Conservation (phyloP, 2,329 filamentous ascomycete species). For the Teratosphaeria nubilosa region DNA sequence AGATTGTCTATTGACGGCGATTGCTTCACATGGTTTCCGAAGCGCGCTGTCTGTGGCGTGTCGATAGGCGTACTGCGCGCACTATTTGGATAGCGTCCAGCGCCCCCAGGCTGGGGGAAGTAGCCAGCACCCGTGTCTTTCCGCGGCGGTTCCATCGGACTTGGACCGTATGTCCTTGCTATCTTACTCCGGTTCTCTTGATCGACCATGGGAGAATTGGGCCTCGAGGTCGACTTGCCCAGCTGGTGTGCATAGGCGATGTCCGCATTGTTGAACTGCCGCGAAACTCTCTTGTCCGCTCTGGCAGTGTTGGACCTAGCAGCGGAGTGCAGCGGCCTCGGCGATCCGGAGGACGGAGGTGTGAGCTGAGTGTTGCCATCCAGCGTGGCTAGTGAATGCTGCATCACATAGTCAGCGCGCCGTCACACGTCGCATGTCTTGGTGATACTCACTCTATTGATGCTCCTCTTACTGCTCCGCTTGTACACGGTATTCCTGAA, state of each 20-base stretch:
- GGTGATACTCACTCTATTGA: slow-evolving; percentile 57
- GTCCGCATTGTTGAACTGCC: slow-evolving; percentile 30
- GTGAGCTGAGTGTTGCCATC: slow-evolving; percentile 51
- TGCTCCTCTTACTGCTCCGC: slow-evolving; percentile 52
- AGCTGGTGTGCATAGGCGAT: slow-evolving; percentile 1
- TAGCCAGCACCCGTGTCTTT: slow-evolving; percentile 43
- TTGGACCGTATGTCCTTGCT: slow-evolving; percentile 51
- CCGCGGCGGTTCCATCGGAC: slow-evolving; percentile 44
- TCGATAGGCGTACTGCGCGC: slow-evolving; percentile 49
- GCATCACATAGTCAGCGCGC: slow-evolving; percentile 15
- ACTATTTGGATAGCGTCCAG: slow-evolving; percentile 24
- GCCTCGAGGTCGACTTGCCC: slow-evolving; percentile 42
- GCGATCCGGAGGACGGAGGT: slow-evolving; percentile 54
- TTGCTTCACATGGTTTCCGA: slow-evolving; percentile 62
- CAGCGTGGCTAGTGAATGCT: slow-evolving; percentile 78
- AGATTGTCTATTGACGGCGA: slow-evolving; percentile 78
- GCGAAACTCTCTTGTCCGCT: slow-evolving; percentile 38
- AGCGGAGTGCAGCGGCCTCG: slow-evolving; percentile 50
- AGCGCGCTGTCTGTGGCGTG: slow-evolving; percentile 49
- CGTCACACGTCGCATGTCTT: neutral
- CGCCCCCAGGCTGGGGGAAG: slow-evolving; percentile 42
- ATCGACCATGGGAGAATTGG: slow-evolving; percentile 60
- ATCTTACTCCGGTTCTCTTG: slow-evolving; percentile 42
- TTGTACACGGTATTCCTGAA: slow-evolving; percentile 41
- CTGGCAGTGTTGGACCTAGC: slow-evolving; percentile 36